Evolutionary conservation across 2,329 filamentous ascomycete genomes (phyloP), one percentile per base, ranked within the genome.

Genomic region (Sporothrix pallida): DNA sequence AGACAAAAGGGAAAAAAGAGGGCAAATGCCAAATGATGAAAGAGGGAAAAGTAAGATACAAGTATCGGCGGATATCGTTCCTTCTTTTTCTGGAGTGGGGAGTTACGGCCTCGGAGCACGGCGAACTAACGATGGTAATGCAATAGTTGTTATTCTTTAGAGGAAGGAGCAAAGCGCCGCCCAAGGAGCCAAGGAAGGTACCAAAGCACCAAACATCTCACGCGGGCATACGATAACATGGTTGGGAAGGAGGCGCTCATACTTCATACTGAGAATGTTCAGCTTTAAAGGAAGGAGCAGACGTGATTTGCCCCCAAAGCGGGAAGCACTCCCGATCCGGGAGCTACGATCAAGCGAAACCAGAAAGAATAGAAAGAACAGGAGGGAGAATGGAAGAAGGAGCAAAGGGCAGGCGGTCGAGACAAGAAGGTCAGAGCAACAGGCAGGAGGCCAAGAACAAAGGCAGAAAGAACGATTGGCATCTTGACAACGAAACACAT

Each of bases 321-420:
- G 62, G 42, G 8, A 63, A 63, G n/a, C 17, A 65, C 9, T 10
- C 26, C 56, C 17, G 60, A 68, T 68, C 72, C 69, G 72, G 72
- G 69, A 68, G 62, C 60, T 46, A 63, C 60, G 9, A 12, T 31
- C 44, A 56, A 15, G 62, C 71, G 60, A 67, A 71, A 23, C 15
- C 67, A 37, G 31, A 17, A 52, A 15, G 31, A 58, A 65, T n/a
- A 46, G 37, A 17, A 52, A 15, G 31, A 58, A 65, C 31, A 46
- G 37, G 20, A 63, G 7, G 60, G 60, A n/a, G 17, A 20, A 23
- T 44, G 9, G 60, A 46, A 63, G 60, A 46, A 63, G 37, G 60
- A 58, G 58, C 17, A n/a, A 63, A 46, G 60, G 60, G n/a, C 60
- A 62, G 67, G 58, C 46, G 42, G 56, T 13, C 23, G 42, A 42